Conservation (phyloP, 352 stramenopile species). For the Phytopythium cucurbitacearum region DNA sequence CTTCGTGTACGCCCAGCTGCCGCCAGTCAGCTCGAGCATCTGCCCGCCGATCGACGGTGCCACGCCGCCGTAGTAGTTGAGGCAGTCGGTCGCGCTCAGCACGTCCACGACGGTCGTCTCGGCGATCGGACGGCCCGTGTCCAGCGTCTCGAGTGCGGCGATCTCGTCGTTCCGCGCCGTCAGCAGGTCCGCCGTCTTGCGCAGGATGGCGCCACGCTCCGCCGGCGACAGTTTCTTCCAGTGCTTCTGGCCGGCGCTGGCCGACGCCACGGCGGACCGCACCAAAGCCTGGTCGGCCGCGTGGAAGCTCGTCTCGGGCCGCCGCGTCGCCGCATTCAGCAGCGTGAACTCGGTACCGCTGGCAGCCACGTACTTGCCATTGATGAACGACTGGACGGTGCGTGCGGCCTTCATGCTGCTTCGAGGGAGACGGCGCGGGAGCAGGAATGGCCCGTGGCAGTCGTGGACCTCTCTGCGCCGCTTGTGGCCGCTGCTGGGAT, state of each 20-base stretch:
- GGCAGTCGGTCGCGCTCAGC: constrained; percentile 62
- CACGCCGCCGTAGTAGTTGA: constrained; percentile 77
- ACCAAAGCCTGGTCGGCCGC: constrained; percentile 44
- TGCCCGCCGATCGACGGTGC: constrained; percentile 62
- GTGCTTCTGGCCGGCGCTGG: constrained; percentile 41
- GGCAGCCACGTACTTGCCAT: constrained; percentile 48
- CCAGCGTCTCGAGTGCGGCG: constrained; percentile 66
- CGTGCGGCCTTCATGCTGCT: constrained; percentile 13
- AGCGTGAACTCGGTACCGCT: constrained; percentile 35
- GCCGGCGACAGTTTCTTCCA: constrained; percentile 62
- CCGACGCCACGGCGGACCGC: constrained; percentile 36
- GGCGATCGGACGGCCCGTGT: constrained; percentile 71
- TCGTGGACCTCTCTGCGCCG: not conserved
- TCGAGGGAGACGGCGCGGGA: not conserved
- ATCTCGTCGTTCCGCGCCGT: constrained; percentile 58
- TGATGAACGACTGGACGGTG: constrained; percentile 65
- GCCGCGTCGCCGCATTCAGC: constrained; percentile 46
- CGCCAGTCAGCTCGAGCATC: constrained; percentile 53
- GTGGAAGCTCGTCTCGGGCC: constrained; percentile 51
- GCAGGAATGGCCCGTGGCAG: not conserved
- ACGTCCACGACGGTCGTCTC: constrained; percentile 74
- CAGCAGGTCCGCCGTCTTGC: constrained; percentile 57
- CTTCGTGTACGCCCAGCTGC: constrained; percentile 76
- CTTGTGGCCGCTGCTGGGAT: not conserved
- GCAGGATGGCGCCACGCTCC: constrained; percentile 58